Base-by-base conservation (phyloP, 495 filamentous ascomycete genomes). In the Antarctomyces pellizariae region DNA sequence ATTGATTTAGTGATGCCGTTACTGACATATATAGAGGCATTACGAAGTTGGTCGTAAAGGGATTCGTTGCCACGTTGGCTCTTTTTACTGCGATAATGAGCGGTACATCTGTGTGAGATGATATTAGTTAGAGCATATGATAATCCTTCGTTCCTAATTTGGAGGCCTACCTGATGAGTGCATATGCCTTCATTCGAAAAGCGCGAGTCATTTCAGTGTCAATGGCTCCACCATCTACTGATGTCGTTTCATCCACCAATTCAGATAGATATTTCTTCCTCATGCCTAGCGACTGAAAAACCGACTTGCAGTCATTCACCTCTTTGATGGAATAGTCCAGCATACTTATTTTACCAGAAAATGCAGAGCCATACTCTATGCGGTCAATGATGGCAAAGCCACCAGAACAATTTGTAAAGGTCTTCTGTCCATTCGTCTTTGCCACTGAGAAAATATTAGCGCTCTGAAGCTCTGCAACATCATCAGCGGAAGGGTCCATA, bases 51-150 rank as follows among this genome's bases (percentile, higher is more conserved):
- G 0, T 43, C 25, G 26, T 53, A 51, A 13, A 57, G 29, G 0
- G 13, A 23, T 10, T 29, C 25, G 4, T 31, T 14, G 27, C 37
- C 36, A n/a, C 29, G 28, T 10, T 34, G 20, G 9, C 24, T 16
- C 12, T 45, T 30, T 7, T 49, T 48, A 26, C 53, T 54, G 4
- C 38, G 38, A 40, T 49, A 50, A 26, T 40, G 41, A 2, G 35
- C 29, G 9, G 50, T 47, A 26, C 26, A 29, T 2, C 32, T 35
- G 15, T 13, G 11, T 23, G 26, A 13, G 13, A 5, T 24, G 17
- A 24, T 7, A n/a, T 7, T 16, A 22, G 10, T 13, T 34, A 18
- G 38, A 36, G 17, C 10, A 5, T 10, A 8, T 7, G 18, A 7
- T 4, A 0, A n/a, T n/a, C n/a, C n/a, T 8, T 8, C 5, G n/a